A percentile compares a stretch with the other conserved stretches of the same genome.
phyloP scores from a whole-genome alignment of 176 grass and related monocot species.

The Eragrostis nindensis region DNA sequence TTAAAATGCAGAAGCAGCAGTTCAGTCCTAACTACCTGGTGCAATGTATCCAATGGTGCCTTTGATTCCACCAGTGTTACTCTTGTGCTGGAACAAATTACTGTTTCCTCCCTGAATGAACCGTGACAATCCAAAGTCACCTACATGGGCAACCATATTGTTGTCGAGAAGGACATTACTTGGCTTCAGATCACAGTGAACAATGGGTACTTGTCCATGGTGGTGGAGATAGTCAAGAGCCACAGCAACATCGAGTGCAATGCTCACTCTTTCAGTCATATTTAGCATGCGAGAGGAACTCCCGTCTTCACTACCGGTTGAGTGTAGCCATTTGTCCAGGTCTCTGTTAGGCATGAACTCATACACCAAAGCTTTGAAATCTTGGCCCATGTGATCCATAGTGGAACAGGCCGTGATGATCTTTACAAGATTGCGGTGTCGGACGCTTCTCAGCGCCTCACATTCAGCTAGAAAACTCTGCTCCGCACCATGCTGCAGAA shows the following conservation, averaged over 20 bases:
- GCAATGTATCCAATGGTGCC: constrained; percentile 38
- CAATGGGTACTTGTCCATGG: constrained; percentile 14
- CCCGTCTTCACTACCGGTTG: not conserved
- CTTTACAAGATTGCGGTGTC: constrained; percentile 51
- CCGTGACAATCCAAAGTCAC: constrained; percentile 45
- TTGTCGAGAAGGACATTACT: constrained; percentile 43
- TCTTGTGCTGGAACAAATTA: not conserved
- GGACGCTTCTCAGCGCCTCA: constrained; percentile 27
- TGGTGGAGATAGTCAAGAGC: constrained; percentile 53
- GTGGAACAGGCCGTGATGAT: constrained; percentile 48
- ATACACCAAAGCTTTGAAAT: constrained; percentile 56
- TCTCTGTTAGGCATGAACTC: constrained; percentile 56
- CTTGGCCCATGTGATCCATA: constrained; percentile 38
- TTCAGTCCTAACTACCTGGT: not conserved
- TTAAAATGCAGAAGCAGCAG: too few species aligned
- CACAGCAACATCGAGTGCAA: constrained; percentile 37
- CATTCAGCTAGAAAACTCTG: constrained; percentile 53
- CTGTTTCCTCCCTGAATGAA: constrained; percentile 28
- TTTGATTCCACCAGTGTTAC: constrained; percentile 27
- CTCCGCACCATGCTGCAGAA: constrained; percentile 34
- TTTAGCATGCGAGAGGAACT: not conserved
- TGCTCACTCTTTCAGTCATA: constrained; percentile 38
- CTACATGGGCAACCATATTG: constrained; percentile 37
- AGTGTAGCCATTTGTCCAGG: constrained; percentile 46
- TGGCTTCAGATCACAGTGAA: constrained; percentile 49